A percentile compares a stretch with the other conserved stretches of the same genome.
Evolutionary conservation across 441 rosid species (phyloP).

Genomic region (Croton laevigatus): DNA sequence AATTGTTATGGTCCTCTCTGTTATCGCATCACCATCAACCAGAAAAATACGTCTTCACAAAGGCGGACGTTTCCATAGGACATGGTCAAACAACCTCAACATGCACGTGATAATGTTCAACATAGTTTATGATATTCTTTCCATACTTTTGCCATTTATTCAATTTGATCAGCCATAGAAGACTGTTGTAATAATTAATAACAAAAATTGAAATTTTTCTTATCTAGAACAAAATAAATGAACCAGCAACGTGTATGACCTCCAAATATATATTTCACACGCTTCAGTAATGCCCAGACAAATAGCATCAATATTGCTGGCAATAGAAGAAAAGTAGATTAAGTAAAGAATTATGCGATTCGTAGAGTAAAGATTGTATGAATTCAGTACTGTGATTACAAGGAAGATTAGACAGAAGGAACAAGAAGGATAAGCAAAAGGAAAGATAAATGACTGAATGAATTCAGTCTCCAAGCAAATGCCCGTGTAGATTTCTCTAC

Average conservation of each 20-base stretch:
- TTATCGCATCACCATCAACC: slow-evolving; percentile 1
- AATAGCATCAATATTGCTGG: not conserved
- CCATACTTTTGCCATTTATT: not conserved
- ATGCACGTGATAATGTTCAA: not conserved
- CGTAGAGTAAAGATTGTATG: too few relatives aligned
- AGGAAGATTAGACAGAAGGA: too few relatives aligned
- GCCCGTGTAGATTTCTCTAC: too few relatives aligned
- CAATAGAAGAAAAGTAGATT: not conserved
- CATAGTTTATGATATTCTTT: not conserved
- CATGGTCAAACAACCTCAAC: slow-evolving; percentile 5
- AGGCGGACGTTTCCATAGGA: not conserved
- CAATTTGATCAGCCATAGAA: not conserved
- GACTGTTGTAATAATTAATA: not conserved
- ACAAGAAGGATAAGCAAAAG: too few relatives aligned
- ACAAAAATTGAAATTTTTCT: not conserved
- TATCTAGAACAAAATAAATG: not conserved
- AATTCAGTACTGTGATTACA: too few relatives aligned
- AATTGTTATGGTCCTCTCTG: not conserved
- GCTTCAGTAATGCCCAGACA: not conserved
- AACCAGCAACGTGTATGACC: not conserved
- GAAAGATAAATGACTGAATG: too few relatives aligned
- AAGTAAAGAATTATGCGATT: too few relatives aligned
- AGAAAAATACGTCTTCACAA: not conserved
- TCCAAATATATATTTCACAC: not conserved
- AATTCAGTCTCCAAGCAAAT: too few relatives aligned